Conservation (phyloP, 2,329 filamentous ascomycete species). For the Chrysoporthe austroafricana region DNA sequence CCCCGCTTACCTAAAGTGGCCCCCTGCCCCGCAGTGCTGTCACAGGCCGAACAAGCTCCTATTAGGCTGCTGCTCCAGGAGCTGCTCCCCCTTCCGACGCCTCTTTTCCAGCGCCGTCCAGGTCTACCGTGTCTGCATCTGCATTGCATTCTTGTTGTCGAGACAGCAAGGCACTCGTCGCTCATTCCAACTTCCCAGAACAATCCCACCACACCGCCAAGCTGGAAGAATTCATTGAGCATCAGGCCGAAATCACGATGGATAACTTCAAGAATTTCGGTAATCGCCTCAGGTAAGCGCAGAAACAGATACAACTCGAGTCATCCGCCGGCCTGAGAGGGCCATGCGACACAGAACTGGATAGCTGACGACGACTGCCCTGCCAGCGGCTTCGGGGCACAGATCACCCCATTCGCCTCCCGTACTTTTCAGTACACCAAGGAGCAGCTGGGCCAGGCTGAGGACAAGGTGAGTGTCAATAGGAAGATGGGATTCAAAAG, state of each 20-base stretch:
- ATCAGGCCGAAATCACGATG: slow-evolving; percentile 42
- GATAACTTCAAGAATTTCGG: slow-evolving; percentile 62
- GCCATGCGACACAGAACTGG: slow-evolving; percentile 20
- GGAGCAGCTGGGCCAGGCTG: slow-evolving; percentile 92
- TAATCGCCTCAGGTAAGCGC: slow-evolving; percentile 56
- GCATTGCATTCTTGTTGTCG: neutral
- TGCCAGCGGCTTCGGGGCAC: slow-evolving; percentile 65
- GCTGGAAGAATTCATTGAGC: neutral
- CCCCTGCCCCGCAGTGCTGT: slow-evolving; percentile 7
- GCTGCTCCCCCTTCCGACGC: slow-evolving; percentile 7
- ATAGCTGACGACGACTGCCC: slow-evolving; percentile 37
- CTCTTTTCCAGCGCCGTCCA: neutral
- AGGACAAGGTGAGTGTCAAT: slow-evolving; percentile 73
- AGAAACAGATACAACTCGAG: neutral
- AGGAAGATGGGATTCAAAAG: neutral
- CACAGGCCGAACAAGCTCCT: slow-evolving; percentile 11
- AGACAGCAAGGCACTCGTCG: slow-evolving; percentile 17
- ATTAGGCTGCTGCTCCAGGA: slow-evolving; percentile 8
- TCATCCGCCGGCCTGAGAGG: slow-evolving; percentile 23
- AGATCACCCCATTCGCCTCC: slow-evolving; percentile 89
- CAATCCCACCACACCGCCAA: neutral
- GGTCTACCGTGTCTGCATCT: neutral
- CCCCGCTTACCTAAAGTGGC: slow-evolving; percentile 15
- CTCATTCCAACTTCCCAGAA: neutral
- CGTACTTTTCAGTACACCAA: slow-evolving; percentile 97